phyloP scores from a whole-genome alignment of 2,329 filamentous ascomycete genomes.

The Cercospora nicotianae region DNA sequence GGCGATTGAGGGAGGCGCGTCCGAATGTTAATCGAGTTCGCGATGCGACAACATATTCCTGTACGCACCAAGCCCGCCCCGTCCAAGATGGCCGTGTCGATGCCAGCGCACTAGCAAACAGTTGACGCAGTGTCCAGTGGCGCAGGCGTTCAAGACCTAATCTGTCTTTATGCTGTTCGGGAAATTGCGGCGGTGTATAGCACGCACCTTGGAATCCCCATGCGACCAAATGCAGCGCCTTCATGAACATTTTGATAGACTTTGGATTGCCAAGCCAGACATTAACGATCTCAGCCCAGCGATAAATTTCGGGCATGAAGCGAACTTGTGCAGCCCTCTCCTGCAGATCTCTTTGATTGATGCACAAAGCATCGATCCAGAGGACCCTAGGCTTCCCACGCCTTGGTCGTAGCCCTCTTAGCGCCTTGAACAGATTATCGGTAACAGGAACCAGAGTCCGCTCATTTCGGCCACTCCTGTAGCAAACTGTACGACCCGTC shows the following conservation, averaged over 20 bases:
- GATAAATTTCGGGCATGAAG: background rate
- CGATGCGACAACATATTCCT: background rate
- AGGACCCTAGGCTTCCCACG: background rate
- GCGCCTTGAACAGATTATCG: conserved; percentile 4
- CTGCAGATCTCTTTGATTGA: background rate
- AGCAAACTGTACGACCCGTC: background rate
- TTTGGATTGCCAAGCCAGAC: background rate
- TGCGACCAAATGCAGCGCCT: background rate
- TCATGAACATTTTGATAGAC: background rate
- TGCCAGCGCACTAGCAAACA: background rate
- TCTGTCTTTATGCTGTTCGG: background rate
- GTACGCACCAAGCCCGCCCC: background rate
- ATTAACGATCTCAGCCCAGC: background rate
- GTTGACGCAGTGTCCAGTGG: background rate
- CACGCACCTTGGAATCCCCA: background rate
- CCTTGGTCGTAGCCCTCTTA: background rate
- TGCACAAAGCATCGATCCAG: background rate
- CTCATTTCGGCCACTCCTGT: background rate
- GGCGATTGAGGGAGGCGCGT: background rate
- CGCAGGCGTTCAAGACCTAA: background rate
- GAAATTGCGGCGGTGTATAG: background rate
- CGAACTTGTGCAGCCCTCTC: background rate
- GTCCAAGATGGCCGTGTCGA: background rate
- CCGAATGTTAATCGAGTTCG: background rate
- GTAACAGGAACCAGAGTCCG: background rate